Percentiles rank a stretch among this genome's conserved stretches.
phyloP scores from a whole-genome alignment of 2,329 filamentous ascomycete genomes.

The Ceratocystis destructans region DNA sequence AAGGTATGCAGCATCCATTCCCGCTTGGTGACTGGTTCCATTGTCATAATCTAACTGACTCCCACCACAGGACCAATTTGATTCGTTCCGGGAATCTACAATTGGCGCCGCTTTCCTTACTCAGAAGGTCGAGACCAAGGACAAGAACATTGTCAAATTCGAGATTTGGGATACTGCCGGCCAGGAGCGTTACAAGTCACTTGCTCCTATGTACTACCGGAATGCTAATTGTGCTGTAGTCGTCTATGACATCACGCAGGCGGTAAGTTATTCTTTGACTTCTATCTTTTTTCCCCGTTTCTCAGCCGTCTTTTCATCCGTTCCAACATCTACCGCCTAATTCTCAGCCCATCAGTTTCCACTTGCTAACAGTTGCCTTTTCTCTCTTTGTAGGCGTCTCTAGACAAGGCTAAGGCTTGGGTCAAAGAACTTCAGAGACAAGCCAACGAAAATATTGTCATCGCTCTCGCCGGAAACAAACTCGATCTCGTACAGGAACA shows the following conservation, averaged over 20 bases:
- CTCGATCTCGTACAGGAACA: conserved; percentile 87
- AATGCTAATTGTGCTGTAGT: conserved; percentile 99
- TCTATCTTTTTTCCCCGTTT: not conserved
- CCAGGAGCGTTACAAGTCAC: conserved; percentile 96
- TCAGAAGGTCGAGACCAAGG: conserved; percentile 95
- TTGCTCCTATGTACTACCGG: conserved; percentile 98
- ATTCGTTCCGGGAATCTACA: conserved; percentile 90
- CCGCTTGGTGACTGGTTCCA: not conserved
- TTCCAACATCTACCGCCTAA: not conserved
- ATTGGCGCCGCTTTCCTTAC: conserved; percentile 98
- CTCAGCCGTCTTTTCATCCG: conserved; percentile 6
- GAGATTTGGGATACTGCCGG: conserved; percentile 99
- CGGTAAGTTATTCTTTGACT: conserved; percentile 48
- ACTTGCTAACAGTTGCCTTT: conserved; percentile 9
- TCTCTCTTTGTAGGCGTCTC: conserved; percentile 52
- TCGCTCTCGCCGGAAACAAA: conserved; percentile 95
- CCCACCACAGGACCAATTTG: conserved; percentile 76
- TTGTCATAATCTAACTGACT: not conserved
- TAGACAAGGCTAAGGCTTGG: conserved; percentile 99
- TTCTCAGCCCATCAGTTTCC: not conserved
- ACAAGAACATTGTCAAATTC: conserved; percentile 97
- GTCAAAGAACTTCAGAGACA: conserved; percentile 97
- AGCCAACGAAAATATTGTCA: conserved; percentile 99
- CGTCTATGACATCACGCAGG: conserved; percentile 98
- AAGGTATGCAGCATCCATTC: conserved; percentile 49